Conservation (phyloP, 305 asterid species). For the Fraxinus baroniana region DNA sequence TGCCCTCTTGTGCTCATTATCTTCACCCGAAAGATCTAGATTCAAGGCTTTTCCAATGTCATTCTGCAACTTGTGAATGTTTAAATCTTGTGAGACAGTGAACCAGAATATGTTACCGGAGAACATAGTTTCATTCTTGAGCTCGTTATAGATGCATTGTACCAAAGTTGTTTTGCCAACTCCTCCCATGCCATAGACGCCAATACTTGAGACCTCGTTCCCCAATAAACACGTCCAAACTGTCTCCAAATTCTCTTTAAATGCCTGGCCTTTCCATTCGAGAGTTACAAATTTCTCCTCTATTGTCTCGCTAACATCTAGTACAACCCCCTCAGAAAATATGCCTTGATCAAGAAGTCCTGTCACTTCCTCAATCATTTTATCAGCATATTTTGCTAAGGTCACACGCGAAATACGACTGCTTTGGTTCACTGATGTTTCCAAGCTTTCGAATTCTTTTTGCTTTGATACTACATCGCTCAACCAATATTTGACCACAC, state of each 20-base stretch:
- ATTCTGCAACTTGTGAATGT: slow-evolving; percentile 9
- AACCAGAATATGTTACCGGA: slow-evolving; percentile 7
- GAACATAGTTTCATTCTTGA: slow-evolving; percentile 6
- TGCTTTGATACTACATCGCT: background rate
- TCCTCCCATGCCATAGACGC: slow-evolving; percentile 18
- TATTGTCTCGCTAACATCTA: background rate
- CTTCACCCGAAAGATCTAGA: slow-evolving; percentile 11
- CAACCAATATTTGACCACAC: slow-evolving; percentile 9
- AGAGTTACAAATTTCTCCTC: background rate
- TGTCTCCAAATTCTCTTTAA: background rate
- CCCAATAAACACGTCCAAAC: background rate
- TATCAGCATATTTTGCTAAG: background rate
- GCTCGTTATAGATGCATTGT: slow-evolving; percentile 8
- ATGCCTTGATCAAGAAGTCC: slow-evolving; percentile 7
- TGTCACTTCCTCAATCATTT: background rate
- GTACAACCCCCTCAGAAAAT: background rate
- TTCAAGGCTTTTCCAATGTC: background rate
- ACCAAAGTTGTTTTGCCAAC: slow-evolving; percentile 24
- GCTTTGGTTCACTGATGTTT: background rate
- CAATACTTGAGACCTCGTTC: background rate
- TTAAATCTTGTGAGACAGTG: slow-evolving; percentile 19
- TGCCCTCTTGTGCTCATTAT: background rate
- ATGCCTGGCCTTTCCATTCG: slow-evolving; percentile 1
- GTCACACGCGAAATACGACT: background rate
- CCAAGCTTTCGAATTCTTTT: background rate